A percentile compares a stretch with the other conserved stretches of the same genome.
These are phyloP conservation scores for Fonsecaea pugnacius DNA, from an alignment of 2,329 filamentous ascomycete genomes.

Conservation along the genomic window DNA sequence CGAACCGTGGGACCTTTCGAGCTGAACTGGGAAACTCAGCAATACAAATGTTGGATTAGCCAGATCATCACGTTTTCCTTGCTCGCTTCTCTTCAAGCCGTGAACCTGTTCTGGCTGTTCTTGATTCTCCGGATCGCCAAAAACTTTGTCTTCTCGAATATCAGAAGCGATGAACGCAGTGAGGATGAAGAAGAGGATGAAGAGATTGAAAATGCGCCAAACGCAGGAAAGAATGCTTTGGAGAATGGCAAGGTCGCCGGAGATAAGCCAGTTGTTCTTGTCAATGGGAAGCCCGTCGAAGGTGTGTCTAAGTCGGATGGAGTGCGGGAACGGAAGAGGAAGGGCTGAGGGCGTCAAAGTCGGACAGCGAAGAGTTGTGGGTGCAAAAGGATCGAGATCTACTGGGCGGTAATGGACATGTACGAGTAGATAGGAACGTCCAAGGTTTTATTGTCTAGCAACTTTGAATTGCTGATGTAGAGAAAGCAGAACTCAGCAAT, in stretches of 20 bases:
- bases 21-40: constrained; percentile 45
- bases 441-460: background rate
- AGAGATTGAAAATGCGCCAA: constrained; percentile 31
- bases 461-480: background rate
- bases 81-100: constrained; percentile 41
- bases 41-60: constrained; percentile 44
- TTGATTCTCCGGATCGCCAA: constrained; percentile 41
- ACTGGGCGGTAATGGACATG: background rate
- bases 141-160: constrained; percentile 38
- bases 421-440: background rate
- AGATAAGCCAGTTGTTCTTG: constrained; percentile 39
- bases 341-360: constrained; percentile 21
- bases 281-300: constrained; percentile 48
- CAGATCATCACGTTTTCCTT: constrained; percentile 43
- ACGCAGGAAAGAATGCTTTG: constrained; percentile 12
- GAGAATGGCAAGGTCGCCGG: constrained; percentile 22
- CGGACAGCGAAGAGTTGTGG: background rate
- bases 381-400: background rate
- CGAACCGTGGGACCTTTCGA: constrained; percentile 42
- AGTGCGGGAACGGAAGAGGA: constrained; percentile 38
- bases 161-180: constrained; percentile 50
- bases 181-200: constrained; percentile 52
- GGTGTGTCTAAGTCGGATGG: constrained; percentile 38
- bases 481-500: background rate
- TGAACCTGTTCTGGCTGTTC: constrained; percentile 44